These are phyloP conservation scores for Epichloe festucae DNA, from an alignment of 2,329 filamentous ascomycete species.

Conservation along the genomic window DNA sequence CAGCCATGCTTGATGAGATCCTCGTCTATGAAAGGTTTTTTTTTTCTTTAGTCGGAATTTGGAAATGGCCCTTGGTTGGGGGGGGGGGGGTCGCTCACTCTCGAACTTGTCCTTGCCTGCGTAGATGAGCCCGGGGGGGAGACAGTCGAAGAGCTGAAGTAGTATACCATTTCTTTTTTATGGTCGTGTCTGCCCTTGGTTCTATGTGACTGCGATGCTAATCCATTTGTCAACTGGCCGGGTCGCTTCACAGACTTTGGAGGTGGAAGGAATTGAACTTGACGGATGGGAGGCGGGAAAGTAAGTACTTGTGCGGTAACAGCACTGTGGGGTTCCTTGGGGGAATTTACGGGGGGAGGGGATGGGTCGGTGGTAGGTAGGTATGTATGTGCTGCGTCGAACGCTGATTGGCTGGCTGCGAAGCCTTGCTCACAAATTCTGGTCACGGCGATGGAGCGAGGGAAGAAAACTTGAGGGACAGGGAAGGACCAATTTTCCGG, in stretches of 20 bases:
- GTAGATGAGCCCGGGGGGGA: conserved; percentile 65
- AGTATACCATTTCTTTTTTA: conserved; percentile 66
- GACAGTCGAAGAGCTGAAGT: conserved; percentile 80
- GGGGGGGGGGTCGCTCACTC: conserved; percentile 45
- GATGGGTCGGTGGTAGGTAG: too few species aligned
- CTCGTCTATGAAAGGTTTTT: conserved; percentile 53
- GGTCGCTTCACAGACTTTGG: not conserved
- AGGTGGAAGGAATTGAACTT: not conserved
- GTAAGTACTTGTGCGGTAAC: not conserved
- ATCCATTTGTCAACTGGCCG: too few species aligned
- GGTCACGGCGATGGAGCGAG: too few species aligned
- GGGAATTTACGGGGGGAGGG: too few species aligned
- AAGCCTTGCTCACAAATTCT: too few species aligned
- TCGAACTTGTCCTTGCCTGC: conserved; percentile 99
- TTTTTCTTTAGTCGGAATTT: not conserved
- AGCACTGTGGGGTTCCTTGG: not conserved
- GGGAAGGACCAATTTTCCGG: too few species aligned
- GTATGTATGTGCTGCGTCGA: too few species aligned
- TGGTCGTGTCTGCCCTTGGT: too few species aligned
- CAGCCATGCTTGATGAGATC: conserved; percentile 88
- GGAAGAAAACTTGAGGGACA: too few species aligned
- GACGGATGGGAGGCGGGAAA: not conserved
- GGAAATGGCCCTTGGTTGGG: too few species aligned
- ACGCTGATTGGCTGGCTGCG: too few species aligned
- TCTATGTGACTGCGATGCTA: too few species aligned